phyloP scores from a whole-genome alignment of 2,329 filamentous ascomycete genomes.

The Lasiodiplodia sp. region DNA sequence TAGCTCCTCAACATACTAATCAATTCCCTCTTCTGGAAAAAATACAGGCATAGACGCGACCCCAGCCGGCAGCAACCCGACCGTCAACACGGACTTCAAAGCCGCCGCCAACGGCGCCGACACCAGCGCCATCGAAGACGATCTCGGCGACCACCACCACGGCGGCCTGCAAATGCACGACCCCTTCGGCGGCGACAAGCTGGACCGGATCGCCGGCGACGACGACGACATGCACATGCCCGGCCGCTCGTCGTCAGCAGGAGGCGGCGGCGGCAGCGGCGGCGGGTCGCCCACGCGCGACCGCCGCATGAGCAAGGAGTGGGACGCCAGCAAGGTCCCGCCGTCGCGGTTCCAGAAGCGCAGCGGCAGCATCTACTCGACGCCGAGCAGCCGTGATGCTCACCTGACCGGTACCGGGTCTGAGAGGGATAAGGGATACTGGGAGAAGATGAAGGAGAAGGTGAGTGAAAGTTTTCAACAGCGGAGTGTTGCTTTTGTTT shows the following conservation, averaged over 20 bases:
- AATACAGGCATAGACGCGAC: slow-evolving; percentile 34
- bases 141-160: slow-evolving; percentile 37
- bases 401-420: slow-evolving; percentile 61
- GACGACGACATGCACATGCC: slow-evolving; percentile 36
- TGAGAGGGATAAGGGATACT: slow-evolving; percentile 62
- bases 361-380: slow-evolving; percentile 73
- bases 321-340: slow-evolving; percentile 70
- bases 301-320: slow-evolving; percentile 50
- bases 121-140: slow-evolving; percentile 1
- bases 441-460: slow-evolving; percentile 60
- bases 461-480: slow-evolving; percentile 32
- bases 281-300: slow-evolving; percentile 33
- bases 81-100: slow-evolving; percentile 14
- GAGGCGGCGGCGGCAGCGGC: background rate
- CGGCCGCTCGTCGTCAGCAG: background rate
- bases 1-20: background rate
- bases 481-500: background rate
- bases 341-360: slow-evolving; percentile 74
- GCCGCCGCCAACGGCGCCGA: background rate
- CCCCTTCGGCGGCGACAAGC: slow-evolving; percentile 38
- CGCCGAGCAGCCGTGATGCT: slow-evolving; percentile 69
- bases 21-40: background rate
- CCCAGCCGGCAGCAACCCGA: slow-evolving; percentile 33
- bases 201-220: slow-evolving; percentile 35
- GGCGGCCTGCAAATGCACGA: slow-evolving; percentile 32